Evolutionary conservation across 176 grass and related monocot species (phyloP).

Genomic region (Miscanthus lutarioriparius): DNA sequence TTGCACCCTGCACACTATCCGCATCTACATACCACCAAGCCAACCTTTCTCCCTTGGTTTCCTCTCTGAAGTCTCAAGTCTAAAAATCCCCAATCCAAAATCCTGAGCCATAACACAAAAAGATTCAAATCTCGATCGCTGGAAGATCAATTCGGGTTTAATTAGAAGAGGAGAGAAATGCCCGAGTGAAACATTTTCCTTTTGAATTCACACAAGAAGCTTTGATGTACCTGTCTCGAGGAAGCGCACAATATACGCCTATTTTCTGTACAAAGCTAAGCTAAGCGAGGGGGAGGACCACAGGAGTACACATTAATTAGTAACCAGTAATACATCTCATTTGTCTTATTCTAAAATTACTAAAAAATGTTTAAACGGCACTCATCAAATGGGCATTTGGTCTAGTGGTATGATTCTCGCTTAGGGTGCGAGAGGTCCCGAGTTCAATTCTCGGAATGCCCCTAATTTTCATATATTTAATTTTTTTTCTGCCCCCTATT

Average conservation of each 20-base stretch:
- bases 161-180: background rate
- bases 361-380: too few species aligned
- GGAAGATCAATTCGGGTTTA: background rate
- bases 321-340: too few species aligned
- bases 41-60: background rate
- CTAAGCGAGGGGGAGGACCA: background rate
- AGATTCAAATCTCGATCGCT: background rate
- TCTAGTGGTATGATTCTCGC: conserved; percentile 99
- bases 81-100: background rate
- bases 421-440: conserved; percentile 97
- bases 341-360: too few species aligned
- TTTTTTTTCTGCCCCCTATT: too few species aligned
- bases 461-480: too few species aligned
- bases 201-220: background rate
- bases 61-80: too few species aligned
- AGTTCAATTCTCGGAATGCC: conserved; percentile 98
- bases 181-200: background rate
- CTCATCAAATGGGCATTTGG: conserved; percentile 70
- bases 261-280: background rate
- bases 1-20: too few species aligned
- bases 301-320: too few species aligned
- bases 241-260: background rate
- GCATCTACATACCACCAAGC: too few species aligned
- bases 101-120: background rate
- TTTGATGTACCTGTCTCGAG: too few species aligned